These are phyloP conservation scores for Clavispora fructus DNA, from an alignment of 805 yeast genomes.

Conservation along the genomic window DNA sequence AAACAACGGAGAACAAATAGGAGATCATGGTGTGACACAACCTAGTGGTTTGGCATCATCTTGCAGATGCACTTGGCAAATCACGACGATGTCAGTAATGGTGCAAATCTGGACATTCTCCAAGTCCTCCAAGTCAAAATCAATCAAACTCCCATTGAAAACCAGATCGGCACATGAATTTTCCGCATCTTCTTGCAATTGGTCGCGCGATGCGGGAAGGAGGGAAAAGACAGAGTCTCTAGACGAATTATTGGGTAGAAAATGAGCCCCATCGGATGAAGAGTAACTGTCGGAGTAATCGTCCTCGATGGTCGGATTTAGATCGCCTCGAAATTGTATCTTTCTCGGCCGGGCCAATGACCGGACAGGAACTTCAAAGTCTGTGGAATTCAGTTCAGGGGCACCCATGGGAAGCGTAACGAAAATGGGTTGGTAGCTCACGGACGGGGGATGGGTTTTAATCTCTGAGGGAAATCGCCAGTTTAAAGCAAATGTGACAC, in stretches of 20 bases:
- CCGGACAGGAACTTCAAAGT: conserved; percentile 1
- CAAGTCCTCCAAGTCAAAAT: conserved; percentile 18
- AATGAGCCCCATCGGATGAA: conserved; percentile 4
- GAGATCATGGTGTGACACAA: background rate
- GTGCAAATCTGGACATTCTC: conserved; percentile 17
- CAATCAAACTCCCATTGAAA: background rate
- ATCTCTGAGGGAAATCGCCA: background rate
- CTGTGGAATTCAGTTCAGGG: background rate
- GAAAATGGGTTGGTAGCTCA: too few species aligned
- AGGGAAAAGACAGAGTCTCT: conserved; percentile 1
- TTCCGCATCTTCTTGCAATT: background rate
- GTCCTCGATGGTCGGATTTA: conserved; percentile 15
- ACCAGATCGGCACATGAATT: background rate
- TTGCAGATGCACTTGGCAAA: background rate
- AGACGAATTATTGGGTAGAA: conserved; percentile 6
- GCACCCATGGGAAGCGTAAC: background rate
- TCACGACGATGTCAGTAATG: conserved; percentile 22
- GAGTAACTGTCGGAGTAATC: conserved; percentile 12
- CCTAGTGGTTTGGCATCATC: background rate
- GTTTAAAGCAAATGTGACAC: background rate
- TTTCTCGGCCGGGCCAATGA: background rate
- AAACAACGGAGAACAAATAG: background rate
- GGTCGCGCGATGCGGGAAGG: background rate
- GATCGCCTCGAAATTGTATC: background rate
- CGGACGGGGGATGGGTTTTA: too few species aligned